These are phyloP conservation scores for Epichloe gansuensis DNA, from an alignment of 2,329 filamentous ascomycete species.

Conservation along the genomic window DNA sequence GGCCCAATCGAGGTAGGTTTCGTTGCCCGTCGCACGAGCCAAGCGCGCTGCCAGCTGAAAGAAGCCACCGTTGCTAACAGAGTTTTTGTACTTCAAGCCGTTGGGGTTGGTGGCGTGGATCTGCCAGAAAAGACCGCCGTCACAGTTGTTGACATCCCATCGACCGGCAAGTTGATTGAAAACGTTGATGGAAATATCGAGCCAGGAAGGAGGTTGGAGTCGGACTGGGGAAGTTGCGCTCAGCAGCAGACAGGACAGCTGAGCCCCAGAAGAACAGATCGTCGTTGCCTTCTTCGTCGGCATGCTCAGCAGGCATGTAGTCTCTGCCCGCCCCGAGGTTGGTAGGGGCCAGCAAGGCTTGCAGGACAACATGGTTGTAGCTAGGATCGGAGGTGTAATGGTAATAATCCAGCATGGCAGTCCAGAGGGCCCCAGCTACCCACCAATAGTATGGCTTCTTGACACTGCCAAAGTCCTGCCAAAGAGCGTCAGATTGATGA, in stretches of 20 bases:
- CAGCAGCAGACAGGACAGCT: constrained; percentile 53
- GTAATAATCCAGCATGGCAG: constrained; percentile 58
- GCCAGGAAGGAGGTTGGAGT: constrained; percentile 45
- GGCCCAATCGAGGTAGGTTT: constrained; percentile 56
- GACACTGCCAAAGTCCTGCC: constrained; percentile 46
- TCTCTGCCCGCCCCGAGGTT: constrained; percentile 46
- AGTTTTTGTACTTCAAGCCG: constrained; percentile 75
- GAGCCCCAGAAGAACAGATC: constrained; percentile 67
- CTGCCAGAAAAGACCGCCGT: constrained; percentile 70
- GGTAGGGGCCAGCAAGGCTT: constrained; percentile 43
- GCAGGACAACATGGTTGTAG: constrained; percentile 47
- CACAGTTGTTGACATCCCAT: constrained; percentile 58
- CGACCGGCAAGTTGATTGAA: constrained; percentile 59
- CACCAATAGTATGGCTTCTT: constrained; percentile 59
- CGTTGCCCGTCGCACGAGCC: constrained; percentile 55
- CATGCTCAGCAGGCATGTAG: constrained; percentile 46
- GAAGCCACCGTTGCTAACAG: constrained; percentile 69
- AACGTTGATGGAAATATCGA: constrained; percentile 55
- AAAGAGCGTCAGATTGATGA: neutral
- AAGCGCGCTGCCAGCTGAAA: constrained; percentile 71
- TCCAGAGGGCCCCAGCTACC: constrained; percentile 53
- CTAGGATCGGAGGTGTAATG: constrained; percentile 50
- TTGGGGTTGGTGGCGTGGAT: constrained; percentile 62
- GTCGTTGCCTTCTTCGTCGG: constrained; percentile 57
- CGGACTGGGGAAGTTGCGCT: constrained; percentile 52